phyloP scores from a whole-genome alignment of 2,329 filamentous ascomycete species.

The Penicillium sp. region DNA sequence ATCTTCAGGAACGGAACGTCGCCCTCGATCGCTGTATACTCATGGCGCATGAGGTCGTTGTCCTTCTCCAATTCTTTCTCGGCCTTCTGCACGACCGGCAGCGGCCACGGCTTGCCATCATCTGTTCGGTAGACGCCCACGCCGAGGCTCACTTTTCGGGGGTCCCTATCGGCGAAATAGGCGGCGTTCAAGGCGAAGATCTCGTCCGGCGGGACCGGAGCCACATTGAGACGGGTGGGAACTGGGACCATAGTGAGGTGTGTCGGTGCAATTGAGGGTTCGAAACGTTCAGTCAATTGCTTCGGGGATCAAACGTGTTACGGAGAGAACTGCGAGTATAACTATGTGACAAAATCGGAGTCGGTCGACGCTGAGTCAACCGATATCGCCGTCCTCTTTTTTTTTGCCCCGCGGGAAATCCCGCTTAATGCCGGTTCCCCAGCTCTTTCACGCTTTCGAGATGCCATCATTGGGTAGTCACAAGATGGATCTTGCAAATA shows the following conservation, averaged over 20 bases:
- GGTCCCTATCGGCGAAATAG: slow-evolving; percentile 66
- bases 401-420: slow-evolving; percentile 22
- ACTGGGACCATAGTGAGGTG: slow-evolving; percentile 28
- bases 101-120: slow-evolving; percentile 91
- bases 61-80: slow-evolving; percentile 64
- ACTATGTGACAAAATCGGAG: slow-evolving; percentile 6
- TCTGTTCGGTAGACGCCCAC: slow-evolving; percentile 88
- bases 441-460: slow-evolving; percentile 2
- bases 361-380: slow-evolving; percentile 23
- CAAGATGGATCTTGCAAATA: slow-evolving; percentile 10
- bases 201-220: slow-evolving; percentile 83
- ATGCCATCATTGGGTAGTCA: slow-evolving; percentile 6
- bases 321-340: slow-evolving; percentile 6
- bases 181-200: slow-evolving; percentile 85
- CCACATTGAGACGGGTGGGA: slow-evolving; percentile 49
- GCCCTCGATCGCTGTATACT: slow-evolving; percentile 94
- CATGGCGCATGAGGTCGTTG: slow-evolving; percentile 87
- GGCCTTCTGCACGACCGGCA: slow-evolving; percentile 89
- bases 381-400: slow-evolving; percentile 28
- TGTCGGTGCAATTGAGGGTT: not conserved
- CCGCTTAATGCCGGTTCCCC: slow-evolving; percentile 22
- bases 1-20: slow-evolving; percentile 76
- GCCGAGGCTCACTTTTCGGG: slow-evolving; percentile 82
- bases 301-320: not conserved
- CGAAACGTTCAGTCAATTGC: not conserved